Conservation (phyloP, 2,329 filamentous ascomycete genomes). For the Magnaporthiopsis poae region DNA sequence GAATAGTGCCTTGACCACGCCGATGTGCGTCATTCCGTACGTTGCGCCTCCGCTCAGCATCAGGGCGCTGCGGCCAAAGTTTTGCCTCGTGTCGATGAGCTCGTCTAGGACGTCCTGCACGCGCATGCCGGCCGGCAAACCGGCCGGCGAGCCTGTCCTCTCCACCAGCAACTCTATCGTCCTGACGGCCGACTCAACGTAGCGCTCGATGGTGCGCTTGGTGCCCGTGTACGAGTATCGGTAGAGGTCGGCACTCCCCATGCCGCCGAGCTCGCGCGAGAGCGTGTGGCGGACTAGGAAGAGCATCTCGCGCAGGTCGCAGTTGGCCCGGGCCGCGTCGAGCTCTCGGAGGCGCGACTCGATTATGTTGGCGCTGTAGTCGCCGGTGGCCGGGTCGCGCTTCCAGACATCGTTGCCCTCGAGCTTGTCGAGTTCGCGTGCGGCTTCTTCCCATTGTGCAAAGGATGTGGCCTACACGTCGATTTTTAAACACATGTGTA, state of each 20-base stretch:
- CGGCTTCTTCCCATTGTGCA: conserved; percentile 65
- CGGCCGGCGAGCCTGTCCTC: conserved; percentile 31
- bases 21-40: conserved; percentile 86
- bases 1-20: conserved; percentile 72
- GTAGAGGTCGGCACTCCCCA: conserved; percentile 76
- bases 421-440: conserved; percentile 65
- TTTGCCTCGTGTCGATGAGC: conserved; percentile 62
- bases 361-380: conserved; percentile 56
- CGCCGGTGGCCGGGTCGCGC: conserved; percentile 44
- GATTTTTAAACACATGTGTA: not conserved
- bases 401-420: conserved; percentile 82
- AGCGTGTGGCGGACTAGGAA: conserved; percentile 71
- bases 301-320: conserved; percentile 68
- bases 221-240: conserved; percentile 77
- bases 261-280: conserved; percentile 71
- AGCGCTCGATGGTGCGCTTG: conserved; percentile 75
- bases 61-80: conserved; percentile 75
- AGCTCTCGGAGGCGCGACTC: conserved; percentile 60
- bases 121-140: conserved; percentile 44
- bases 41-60: conserved; percentile 78
- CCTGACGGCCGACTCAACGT: conserved; percentile 68
- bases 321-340: conserved; percentile 60
- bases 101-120: conserved; percentile 54
- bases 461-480: conserved; percentile 51
- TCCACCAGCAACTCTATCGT: conserved; percentile 66